phyloP scores from a whole-genome alignment of 2,329 filamentous ascomycete species.

The Hypoxylon sp. region DNA sequence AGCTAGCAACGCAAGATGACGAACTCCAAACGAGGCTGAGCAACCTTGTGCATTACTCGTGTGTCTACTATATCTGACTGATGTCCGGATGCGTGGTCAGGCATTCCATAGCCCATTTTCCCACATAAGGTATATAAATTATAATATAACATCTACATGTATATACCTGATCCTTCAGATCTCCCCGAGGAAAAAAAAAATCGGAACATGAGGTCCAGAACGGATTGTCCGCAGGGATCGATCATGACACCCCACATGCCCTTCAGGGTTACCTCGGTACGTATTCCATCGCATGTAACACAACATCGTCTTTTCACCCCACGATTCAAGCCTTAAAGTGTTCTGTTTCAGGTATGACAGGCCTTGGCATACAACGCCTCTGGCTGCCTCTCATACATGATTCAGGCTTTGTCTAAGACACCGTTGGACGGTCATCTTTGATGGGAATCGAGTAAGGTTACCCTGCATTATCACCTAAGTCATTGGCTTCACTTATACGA shows the following conservation, averaged over 20 bases:
- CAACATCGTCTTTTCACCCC: slow-evolving; percentile 31
- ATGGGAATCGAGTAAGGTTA: too few species aligned
- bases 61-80: slow-evolving; percentile 15
- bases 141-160: too few species aligned
- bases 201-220: slow-evolving; percentile 11
- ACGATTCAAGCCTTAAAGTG: slow-evolving; percentile 32
- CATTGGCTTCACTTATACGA: too few species aligned
- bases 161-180: neutral
- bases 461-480: too few species aligned
- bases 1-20: slow-evolving; percentile 25
- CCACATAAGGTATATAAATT: neutral
- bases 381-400: too few species aligned
- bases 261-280: too few species aligned
- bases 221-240: slow-evolving; percentile 11
- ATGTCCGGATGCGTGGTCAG: neutral
- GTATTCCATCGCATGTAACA: slow-evolving; percentile 21
- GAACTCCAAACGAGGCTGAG: slow-evolving; percentile 27
- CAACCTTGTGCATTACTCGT: slow-evolving; percentile 14
- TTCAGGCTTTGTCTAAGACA: too few species aligned
- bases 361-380: slow-evolving; percentile 36
- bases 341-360: slow-evolving; percentile 17
- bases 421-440: too few species aligned
- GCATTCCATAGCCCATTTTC: neutral
- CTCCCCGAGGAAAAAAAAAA: neutral
- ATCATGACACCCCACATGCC: too few species aligned